Evolutionary conservation across 2,329 filamentous ascomycete genomes (phyloP).

Genomic region (Penicillium janthinellum): DNA sequence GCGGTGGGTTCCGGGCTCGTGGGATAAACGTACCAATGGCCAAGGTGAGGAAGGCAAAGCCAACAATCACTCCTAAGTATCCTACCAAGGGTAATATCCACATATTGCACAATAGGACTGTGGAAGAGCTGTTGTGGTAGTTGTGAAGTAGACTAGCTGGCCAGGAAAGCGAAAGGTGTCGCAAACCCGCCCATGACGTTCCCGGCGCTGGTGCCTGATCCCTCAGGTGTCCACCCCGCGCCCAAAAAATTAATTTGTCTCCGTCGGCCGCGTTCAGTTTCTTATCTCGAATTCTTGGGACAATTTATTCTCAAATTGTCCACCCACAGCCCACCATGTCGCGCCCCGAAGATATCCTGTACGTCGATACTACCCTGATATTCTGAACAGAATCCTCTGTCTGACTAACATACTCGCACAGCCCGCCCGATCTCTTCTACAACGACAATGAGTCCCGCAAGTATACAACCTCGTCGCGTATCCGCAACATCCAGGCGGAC

Average conservation of each 20-base stretch:
- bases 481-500: slow-evolving; percentile 88
- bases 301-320: slow-evolving; percentile 1
- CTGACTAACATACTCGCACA: slow-evolving; percentile 44
- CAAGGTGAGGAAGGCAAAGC: slow-evolving; percentile 91
- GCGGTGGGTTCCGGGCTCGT: background rate
- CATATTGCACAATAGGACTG: slow-evolving; percentile 58
- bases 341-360: slow-evolving; percentile 94
- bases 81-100: slow-evolving; percentile 94
- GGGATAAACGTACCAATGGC: slow-evolving; percentile 69
- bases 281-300: background rate
- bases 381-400: slow-evolving; percentile 7
- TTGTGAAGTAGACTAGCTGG: background rate
- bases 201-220: background rate
- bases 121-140: background rate
- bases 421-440: slow-evolving; percentile 95
- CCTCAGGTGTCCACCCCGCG: slow-evolving; percentile 21
- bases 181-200: slow-evolving; percentile 5
- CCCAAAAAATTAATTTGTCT: slow-evolving; percentile 17
- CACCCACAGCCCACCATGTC: slow-evolving; percentile 68
- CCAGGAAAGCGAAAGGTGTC: slow-evolving; percentile 1
- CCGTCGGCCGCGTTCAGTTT: slow-evolving; percentile 1
- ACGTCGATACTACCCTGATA: slow-evolving; percentile 36
- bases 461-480: slow-evolving; percentile 95
- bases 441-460: slow-evolving; percentile 93
- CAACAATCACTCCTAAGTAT: slow-evolving; percentile 81